Evolutionary conservation across 2,329 filamentous ascomycete species (phyloP).

Genomic region (Colletotrichum limetticola): DNA sequence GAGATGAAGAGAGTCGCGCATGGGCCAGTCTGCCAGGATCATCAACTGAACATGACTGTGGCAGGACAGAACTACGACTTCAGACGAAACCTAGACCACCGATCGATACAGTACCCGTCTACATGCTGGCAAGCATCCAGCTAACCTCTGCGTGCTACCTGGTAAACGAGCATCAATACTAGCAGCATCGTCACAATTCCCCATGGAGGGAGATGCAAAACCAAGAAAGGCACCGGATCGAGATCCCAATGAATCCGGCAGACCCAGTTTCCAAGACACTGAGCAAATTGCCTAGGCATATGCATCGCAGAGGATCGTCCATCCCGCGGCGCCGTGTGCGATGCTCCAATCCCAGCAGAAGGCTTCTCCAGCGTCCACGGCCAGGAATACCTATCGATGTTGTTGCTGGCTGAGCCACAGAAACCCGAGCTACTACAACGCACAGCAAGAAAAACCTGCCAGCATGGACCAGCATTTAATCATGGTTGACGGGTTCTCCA

Average conservation of each 20-base stretch:
- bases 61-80: conserved; percentile 15
- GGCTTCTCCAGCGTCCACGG: background rate
- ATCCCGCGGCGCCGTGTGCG: background rate
- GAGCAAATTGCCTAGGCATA: background rate
- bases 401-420: background rate
- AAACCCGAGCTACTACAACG: background rate
- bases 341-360: conserved; percentile 1
- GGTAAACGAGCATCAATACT: background rate
- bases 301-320: conserved; percentile 18
- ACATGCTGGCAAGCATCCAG: background rate
- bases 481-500: conserved; percentile 15
- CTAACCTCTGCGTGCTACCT: background rate
- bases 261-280: conserved; percentile 2
- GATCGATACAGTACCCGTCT: background rate
- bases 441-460: background rate
- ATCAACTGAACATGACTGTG: background rate
- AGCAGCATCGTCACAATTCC: background rate
- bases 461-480: conserved; percentile 16
- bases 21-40: conserved; percentile 7
- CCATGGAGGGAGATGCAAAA: background rate
- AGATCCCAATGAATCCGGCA: conserved; percentile 3
- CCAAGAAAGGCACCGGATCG: conserved; percentile 4
- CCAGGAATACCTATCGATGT: background rate
- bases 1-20: conserved; percentile 13
- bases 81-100: conserved; percentile 16